A percentile compares a stretch with the other conserved stretches of the same genome.
phyloP scores from a whole-genome alignment of 2,329 filamentous ascomycete genomes.

The Exophiala viscosa region DNA sequence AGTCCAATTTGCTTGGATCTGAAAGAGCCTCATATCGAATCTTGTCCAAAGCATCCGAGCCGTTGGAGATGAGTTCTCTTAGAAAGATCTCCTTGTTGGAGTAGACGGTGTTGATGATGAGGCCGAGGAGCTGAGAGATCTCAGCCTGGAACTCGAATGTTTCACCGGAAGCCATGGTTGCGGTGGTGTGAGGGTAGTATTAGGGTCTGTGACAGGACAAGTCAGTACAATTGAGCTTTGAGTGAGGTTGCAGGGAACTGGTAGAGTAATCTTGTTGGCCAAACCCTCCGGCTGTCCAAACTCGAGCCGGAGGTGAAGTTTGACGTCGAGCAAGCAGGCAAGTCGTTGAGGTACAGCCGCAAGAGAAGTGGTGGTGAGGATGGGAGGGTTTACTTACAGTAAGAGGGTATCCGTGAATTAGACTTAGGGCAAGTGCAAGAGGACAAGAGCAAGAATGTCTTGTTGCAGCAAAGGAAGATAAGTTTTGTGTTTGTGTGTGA shows the following conservation, averaged over 20 bases:
- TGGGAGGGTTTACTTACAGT: no score
- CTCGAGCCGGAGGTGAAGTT: no score
- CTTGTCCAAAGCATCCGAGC: constrained; percentile 99
- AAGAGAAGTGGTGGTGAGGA: no score
- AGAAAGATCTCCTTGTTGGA: constrained; percentile 99
- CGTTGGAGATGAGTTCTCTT: constrained; percentile 96
- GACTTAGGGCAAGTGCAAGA: no score
- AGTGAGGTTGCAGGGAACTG: neutral
- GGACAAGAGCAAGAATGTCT: no score
- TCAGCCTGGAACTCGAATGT: constrained; percentile 99
- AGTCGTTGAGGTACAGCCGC: no score
- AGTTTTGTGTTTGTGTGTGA: no score
- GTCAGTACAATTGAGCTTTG: constrained; percentile 7
- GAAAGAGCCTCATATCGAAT: constrained; percentile 98
- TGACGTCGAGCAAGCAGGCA: no score
- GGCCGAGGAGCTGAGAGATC: constrained; percentile 99
- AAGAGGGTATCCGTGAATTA: no score
- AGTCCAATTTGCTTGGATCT: constrained; percentile 94
- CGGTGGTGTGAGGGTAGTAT: constrained; percentile 31
- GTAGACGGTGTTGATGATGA: constrained; percentile 99
- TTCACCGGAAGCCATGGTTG: constrained; percentile 72
- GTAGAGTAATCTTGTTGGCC: no score
- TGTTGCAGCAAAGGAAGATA: no score
- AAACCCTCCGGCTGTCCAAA: no score
- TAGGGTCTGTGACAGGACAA: constrained; percentile 12